Conservation (phyloP, 116 monocot genomes). For the Posidonia oceanica region DNA sequence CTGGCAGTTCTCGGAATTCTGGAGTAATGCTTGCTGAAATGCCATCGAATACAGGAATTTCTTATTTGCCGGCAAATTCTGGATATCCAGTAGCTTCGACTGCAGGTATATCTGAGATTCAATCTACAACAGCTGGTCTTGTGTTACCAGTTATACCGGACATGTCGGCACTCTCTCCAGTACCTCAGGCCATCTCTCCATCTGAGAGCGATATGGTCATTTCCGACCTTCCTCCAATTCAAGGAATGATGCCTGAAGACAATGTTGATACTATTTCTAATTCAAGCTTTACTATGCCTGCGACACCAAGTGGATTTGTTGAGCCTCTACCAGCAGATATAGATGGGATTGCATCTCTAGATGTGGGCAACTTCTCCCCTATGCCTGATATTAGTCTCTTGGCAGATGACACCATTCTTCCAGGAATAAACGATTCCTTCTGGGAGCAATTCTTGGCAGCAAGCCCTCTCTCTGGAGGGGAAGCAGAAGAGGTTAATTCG, state of each 20-base stretch:
- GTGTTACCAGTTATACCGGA: conserved; percentile 3
- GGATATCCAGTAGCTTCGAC: neutral
- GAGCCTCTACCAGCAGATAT: conserved; percentile 2
- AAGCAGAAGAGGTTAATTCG: conserved; percentile 7
- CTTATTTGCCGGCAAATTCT: neutral
- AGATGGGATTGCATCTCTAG: conserved; percentile 1
- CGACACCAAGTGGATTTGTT: neutral
- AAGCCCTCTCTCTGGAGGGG: conserved; percentile 9
- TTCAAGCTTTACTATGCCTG: neutral
- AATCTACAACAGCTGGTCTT: neutral
- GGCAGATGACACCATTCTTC: conserved; percentile 11
- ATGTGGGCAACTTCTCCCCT: neutral
- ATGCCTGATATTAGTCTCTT: conserved; percentile 1
- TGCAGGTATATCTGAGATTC: conserved; percentile 14
- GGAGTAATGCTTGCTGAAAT: conserved; percentile 12
- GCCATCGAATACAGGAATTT: conserved; percentile 2
- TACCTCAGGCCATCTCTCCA: neutral
- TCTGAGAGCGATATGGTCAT: neutral
- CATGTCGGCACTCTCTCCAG: neutral
- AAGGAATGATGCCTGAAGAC: neutral
- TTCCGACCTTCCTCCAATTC: neutral
- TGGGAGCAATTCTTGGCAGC: conserved; percentile 26
- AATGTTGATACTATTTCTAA: neutral
- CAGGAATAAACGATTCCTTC: conserved; percentile 19
- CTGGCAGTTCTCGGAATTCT: conserved; percentile 2